Conservation (phyloP, 192 early-diverging fungal species). For the Podila minutissima region DNA sequence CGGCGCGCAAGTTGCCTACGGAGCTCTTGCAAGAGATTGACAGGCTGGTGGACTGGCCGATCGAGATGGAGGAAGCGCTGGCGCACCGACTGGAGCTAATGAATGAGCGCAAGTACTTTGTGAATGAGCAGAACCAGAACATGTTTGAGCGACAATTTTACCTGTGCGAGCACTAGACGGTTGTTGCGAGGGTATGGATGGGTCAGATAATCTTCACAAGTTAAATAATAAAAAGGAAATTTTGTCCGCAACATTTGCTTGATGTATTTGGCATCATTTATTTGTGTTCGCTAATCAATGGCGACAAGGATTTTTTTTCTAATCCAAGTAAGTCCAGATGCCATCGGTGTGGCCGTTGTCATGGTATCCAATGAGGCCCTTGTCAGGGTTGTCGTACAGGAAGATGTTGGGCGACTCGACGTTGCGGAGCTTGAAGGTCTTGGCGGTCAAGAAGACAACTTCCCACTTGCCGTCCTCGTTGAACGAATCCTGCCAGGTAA, state of each 20-base stretch:
- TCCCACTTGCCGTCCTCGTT: constrained; percentile 17
- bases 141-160: constrained; percentile 16
- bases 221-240: too few species aligned
- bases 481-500: constrained; percentile 7
- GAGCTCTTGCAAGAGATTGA: constrained; percentile 8
- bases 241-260: too few species aligned
- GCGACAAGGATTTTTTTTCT: too few species aligned
- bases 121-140: neutral
- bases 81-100: constrained; percentile 12
- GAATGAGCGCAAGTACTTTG: constrained; percentile 17
- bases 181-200: too few species aligned
- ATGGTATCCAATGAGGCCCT: too few species aligned
- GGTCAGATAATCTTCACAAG: too few species aligned
- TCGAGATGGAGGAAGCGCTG: constrained; percentile 12
- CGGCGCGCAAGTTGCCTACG: constrained; percentile 5
- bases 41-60: constrained; percentile 20
- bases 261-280: too few species aligned
- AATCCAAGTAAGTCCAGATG: too few species aligned
- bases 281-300: too few species aligned
- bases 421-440: constrained; percentile 7
- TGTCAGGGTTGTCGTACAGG: neutral
- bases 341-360: too few species aligned
- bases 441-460: neutral
- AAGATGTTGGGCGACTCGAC: neutral
- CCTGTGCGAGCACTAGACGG: constrained; percentile 14